A percentile compares a stretch with the other conserved stretches of the same genome.
Evolutionary conservation across 2,329 filamentous ascomycete genomes (phyloP).

Genomic region (Ceratocystis diversiconidia): DNA sequence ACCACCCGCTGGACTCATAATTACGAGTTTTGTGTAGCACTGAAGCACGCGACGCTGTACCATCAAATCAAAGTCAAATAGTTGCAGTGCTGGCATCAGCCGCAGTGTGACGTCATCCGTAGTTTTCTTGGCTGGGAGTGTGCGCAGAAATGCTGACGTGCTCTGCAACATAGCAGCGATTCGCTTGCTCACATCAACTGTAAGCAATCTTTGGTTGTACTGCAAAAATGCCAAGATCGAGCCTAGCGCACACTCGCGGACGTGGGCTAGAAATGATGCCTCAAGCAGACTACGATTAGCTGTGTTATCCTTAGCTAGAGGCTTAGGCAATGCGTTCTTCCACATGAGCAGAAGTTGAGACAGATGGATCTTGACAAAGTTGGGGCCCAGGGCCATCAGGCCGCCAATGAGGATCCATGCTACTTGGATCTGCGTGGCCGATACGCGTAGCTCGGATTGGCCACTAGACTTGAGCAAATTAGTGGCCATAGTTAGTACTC

Average conservation of each 20-base stretch:
- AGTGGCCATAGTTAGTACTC: slow-evolving; percentile 81
- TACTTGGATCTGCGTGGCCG: slow-evolving; percentile 90
- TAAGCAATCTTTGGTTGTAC: slow-evolving; percentile 83
- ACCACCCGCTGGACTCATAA: slow-evolving; percentile 70
- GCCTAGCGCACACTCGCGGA: slow-evolving; percentile 83
- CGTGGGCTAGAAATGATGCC: slow-evolving; percentile 83
- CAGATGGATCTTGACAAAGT: slow-evolving; percentile 97
- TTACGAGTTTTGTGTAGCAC: slow-evolving; percentile 84
- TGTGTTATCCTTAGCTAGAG: slow-evolving; percentile 82
- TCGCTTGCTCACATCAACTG: slow-evolving; percentile 83
- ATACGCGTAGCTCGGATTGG: slow-evolving; percentile 77
- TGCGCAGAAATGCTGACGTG: slow-evolving; percentile 77
- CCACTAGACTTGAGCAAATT: slow-evolving; percentile 83
- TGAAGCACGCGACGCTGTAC: slow-evolving; percentile 84
- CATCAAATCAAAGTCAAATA: slow-evolving; percentile 86
- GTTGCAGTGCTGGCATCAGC: slow-evolving; percentile 69
- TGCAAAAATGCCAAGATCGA: slow-evolving; percentile 85
- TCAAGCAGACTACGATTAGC: slow-evolving; percentile 72
- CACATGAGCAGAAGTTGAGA: slow-evolving; percentile 85
- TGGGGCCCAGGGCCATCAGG: slow-evolving; percentile 88
- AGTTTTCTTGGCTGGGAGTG: slow-evolving; percentile 67
- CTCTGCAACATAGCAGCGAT: slow-evolving; percentile 92
- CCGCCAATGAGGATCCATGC: slow-evolving; percentile 96
- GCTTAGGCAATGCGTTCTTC: slow-evolving; percentile 94
- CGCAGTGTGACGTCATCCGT: slow-evolving; percentile 77